Evolutionary conservation across 257 asterid species (phyloP).

Genomic region (Nicotiana sylvestris): DNA sequence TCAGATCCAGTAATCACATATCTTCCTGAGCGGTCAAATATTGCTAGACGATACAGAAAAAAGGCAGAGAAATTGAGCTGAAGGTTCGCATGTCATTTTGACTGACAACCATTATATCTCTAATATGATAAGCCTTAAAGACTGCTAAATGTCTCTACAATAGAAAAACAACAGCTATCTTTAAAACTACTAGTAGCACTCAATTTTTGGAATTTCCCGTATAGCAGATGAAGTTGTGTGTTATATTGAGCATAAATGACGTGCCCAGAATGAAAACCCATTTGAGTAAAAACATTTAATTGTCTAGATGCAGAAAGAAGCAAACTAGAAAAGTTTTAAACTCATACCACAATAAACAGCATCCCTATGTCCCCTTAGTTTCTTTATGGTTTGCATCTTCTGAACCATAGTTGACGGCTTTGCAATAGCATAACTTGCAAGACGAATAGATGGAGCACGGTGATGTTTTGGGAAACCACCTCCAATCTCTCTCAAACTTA

Average conservation of each 20-base stretch:
- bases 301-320: not conserved
- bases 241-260: not conserved
- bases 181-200: not conserved
- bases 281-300: not conserved
- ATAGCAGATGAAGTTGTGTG: not conserved
- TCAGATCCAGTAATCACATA: slow-evolving; percentile 97
- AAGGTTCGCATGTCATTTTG: not conserved
- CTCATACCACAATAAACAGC: slow-evolving; percentile 95
- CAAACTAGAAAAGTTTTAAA: slow-evolving; percentile 12
- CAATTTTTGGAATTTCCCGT: not conserved
- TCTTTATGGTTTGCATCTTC: slow-evolving; percentile 88
- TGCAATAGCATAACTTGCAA: slow-evolving; percentile 90
- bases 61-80: not conserved
- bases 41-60: slow-evolving; percentile 51
- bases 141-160: not conserved
- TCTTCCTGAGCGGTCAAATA: slow-evolving; percentile 92
- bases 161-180: not conserved
- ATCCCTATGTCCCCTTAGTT: slow-evolving; percentile 85
- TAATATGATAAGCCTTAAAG: slow-evolving; percentile 1
- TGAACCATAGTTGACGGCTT: slow-evolving; percentile 97
- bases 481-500: slow-evolving; percentile 90
- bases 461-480: slow-evolving; percentile 96
- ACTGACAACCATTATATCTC: slow-evolving; percentile 5
- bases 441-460: slow-evolving; percentile 88
- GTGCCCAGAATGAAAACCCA: not conserved